These are phyloP conservation scores for Chlorella ohadii DNA, from an alignment of 139 green algal genomes.

Conservation along the genomic window DNA sequence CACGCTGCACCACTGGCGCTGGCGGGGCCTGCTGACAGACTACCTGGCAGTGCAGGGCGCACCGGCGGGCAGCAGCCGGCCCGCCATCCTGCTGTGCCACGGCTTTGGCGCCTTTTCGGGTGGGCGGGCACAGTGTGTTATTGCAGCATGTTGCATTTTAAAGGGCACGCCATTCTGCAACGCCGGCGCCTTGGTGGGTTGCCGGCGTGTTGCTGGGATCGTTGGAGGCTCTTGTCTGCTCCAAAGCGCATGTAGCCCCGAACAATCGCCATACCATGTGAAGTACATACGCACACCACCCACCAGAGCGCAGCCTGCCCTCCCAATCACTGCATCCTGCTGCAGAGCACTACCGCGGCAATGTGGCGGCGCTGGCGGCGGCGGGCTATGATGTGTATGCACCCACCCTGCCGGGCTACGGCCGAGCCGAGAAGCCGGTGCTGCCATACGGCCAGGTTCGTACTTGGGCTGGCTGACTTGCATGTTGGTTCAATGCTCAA, in stretches of 20 bases:
- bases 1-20: constrained; percentile 64
- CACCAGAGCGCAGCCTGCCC: too few species aligned
- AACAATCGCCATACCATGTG: too few species aligned
- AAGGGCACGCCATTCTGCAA: too few species aligned
- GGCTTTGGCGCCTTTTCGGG: constrained; percentile 94
- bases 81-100: constrained; percentile 89
- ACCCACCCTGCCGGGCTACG: constrained; percentile 83
- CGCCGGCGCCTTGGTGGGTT: too few species aligned
- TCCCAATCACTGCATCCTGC: too few species aligned
- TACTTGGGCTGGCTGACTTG: too few species aligned
- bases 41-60: constrained; percentile 62
- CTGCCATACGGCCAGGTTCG: constrained; percentile 71
- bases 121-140: background rate
- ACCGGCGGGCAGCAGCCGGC: constrained; percentile 35
- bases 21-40: constrained; percentile 72
- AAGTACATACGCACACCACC: too few species aligned
- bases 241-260: too few species aligned
- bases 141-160: too few species aligned
- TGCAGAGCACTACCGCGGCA: constrained; percentile 89
- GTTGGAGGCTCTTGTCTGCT: too few species aligned
- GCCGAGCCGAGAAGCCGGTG: constrained; percentile 88
- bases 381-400: constrained; percentile 84
- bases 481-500: too few species aligned
- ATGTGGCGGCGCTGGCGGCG: constrained; percentile 68
- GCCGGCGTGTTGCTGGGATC: too few species aligned